These are phyloP conservation scores for Lactuca saligna DNA, from an alignment of 129 eudicot species.

Conservation along the genomic window DNA sequence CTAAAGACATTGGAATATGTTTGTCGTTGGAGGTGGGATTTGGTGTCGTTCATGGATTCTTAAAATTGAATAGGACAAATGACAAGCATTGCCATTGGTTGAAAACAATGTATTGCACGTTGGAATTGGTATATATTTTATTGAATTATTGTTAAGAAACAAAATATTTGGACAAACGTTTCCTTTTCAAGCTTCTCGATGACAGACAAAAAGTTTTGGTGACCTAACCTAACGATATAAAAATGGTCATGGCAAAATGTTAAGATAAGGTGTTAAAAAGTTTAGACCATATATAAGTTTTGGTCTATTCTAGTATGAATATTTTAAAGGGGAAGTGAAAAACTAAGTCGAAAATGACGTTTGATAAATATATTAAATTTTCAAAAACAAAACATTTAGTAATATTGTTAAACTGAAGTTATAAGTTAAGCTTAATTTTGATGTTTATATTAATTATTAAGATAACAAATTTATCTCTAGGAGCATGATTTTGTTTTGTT, in stretches of 20 bases:
- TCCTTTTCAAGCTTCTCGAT: constrained; percentile 6
- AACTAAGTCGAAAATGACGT: background rate
- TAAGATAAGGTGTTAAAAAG: background rate
- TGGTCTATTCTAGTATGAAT: background rate
- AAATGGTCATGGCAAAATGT: constrained; percentile 2
- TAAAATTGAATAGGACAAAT: background rate
- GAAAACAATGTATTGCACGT: background rate
- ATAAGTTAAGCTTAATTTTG: too few species aligned
- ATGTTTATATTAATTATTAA: too few species aligned
- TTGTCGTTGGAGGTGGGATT: background rate
- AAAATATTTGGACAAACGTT: constrained; percentile 13
- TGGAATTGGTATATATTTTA: background rate
- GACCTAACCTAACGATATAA: background rate
- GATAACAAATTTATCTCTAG: too few species aligned
- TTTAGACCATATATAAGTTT: background rate
- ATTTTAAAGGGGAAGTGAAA: background rate
- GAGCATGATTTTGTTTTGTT: too few species aligned
- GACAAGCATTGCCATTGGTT: constrained; percentile 7
- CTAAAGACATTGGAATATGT: background rate
- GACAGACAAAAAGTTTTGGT: constrained; percentile 4
- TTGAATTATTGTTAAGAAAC: constrained; percentile 2
- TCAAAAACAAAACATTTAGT: too few species aligned
- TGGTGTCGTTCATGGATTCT: background rate
- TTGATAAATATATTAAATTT: too few species aligned
- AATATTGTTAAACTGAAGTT: too few species aligned